A percentile compares a stretch with the other conserved stretches of the same genome.
Conservation (phyloP, 805 yeast genomes). For the Ogataea glucozyma region DNA sequence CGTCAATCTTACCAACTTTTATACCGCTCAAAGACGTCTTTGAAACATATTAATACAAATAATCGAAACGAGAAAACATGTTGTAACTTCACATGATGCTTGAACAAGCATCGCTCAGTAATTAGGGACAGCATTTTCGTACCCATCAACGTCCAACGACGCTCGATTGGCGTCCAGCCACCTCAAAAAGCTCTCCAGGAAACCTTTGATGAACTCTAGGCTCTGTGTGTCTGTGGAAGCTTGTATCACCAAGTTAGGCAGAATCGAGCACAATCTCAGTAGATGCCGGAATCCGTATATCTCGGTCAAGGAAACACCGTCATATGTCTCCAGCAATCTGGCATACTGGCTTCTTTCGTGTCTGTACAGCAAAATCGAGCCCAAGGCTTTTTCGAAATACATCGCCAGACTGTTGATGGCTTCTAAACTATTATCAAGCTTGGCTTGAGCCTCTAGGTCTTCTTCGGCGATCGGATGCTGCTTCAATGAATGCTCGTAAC, state of each 20-base stretch:
- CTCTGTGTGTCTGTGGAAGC: slow-evolving; percentile 82
- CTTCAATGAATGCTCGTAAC: slow-evolving; percentile 39
- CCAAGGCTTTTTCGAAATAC: slow-evolving; percentile 75
- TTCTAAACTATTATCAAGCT: slow-evolving; percentile 58
- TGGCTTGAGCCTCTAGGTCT: slow-evolving; percentile 39
- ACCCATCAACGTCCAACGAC: slow-evolving; percentile 39
- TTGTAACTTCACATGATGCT: background rate
- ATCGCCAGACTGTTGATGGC: slow-evolving; percentile 66
- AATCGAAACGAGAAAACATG: too few species aligned
- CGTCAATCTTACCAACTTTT: background rate
- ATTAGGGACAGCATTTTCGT: slow-evolving; percentile 51
- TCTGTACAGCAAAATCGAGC: slow-evolving; percentile 68
- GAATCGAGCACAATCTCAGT: slow-evolving; percentile 67
- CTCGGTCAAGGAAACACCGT: slow-evolving; percentile 32
- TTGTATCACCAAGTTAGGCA: slow-evolving; percentile 82
- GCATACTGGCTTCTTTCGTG: slow-evolving; percentile 76
- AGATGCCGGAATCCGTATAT: slow-evolving; percentile 84
- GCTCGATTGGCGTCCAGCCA: slow-evolving; percentile 50
- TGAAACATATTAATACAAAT: background rate
- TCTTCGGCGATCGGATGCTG: slow-evolving; percentile 26
- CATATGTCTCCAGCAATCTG: slow-evolving; percentile 41
- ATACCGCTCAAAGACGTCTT: too few species aligned
- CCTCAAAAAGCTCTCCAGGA: slow-evolving; percentile 53
- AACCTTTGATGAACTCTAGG: slow-evolving; percentile 52
- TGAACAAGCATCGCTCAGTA: slow-evolving; percentile 2